phyloP scores from a whole-genome alignment of 495 filamentous ascomycete genomes.

The Tuber umbilicatum region DNA sequence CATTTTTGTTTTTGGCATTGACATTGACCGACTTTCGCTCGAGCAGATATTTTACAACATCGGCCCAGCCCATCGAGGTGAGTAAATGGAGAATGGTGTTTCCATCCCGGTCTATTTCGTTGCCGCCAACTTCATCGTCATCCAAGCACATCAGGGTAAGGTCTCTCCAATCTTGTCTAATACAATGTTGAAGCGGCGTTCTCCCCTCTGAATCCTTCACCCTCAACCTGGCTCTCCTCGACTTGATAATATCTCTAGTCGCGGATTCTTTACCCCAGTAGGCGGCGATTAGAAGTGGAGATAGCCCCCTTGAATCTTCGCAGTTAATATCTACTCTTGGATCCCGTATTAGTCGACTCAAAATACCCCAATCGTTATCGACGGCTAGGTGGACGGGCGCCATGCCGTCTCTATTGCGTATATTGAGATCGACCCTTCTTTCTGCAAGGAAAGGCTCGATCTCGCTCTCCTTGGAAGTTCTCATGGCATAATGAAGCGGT shows the following conservation, averaged over 20 bases:
- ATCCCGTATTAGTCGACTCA: background rate
- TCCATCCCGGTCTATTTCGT: conserved; percentile 1
- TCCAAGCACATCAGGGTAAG: background rate
- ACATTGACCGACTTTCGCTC: conserved; percentile 1
- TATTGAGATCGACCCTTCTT: background rate
- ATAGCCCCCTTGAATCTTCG: background rate
- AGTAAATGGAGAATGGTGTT: background rate
- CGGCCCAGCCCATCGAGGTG: conserved; percentile 1
- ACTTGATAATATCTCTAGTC: background rate
- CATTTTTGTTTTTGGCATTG: background rate
- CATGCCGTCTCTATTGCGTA: background rate
- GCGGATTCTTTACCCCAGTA: background rate
- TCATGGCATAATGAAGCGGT: conserved; percentile 3
- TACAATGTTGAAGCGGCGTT: conserved; percentile 1
- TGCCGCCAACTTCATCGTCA: conserved; percentile 1
- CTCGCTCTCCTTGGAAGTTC: background rate
- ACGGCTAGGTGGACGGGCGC: background rate
- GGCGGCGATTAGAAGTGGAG: conserved; percentile 1
- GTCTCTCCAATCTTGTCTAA: background rate
- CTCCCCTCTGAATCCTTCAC: background rate
- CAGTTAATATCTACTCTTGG: background rate
- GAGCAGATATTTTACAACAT: conserved; percentile 4
- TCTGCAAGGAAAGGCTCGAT: conserved; percentile 2
- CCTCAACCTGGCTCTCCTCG: background rate
- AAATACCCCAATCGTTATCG: background rate